Conservation (phyloP, 2,329 filamentous ascomycete genomes). For the Ciborinia camelliae region DNA sequence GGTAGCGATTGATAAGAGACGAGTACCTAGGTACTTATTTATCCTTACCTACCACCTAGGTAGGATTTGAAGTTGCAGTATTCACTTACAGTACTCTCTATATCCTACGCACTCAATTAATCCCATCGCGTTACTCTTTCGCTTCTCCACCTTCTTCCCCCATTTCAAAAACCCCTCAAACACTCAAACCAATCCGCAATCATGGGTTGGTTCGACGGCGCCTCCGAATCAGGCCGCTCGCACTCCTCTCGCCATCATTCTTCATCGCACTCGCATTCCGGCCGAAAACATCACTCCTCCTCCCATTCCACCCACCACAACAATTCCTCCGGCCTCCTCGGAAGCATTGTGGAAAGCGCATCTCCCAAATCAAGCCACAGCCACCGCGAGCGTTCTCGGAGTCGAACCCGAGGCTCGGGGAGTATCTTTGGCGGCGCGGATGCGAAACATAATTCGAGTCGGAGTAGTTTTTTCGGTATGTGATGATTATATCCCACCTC, state of each 20-base stretch:
- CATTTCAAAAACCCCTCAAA: too few relatives aligned
- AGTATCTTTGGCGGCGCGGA: conserved; percentile 43
- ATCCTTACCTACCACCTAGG: too few relatives aligned
- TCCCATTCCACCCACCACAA: conserved; percentile 19
- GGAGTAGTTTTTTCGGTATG: conserved; percentile 41
- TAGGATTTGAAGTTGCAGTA: background rate
- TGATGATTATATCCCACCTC: too few relatives aligned
- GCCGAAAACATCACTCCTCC: conserved; percentile 28
- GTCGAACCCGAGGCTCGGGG: conserved; percentile 38
- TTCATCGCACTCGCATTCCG: conserved; percentile 29
- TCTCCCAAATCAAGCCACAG: conserved; percentile 20
- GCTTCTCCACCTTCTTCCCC: too few relatives aligned
- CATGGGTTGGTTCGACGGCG: conserved; percentile 48
- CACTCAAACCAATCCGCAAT: background rate
- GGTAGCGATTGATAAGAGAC: background rate
- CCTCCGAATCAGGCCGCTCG: conserved; percentile 35
- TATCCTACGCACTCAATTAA: background rate
- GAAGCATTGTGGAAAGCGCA: background rate
- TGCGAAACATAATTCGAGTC: conserved; percentile 43
- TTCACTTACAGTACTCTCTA: background rate
- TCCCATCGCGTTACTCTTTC: background rate
- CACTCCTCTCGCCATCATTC: conserved; percentile 29
- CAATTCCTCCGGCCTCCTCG: conserved; percentile 10
- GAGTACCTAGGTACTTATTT: too few relatives aligned
- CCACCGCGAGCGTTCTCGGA: conserved; percentile 20